Evolutionary conservation across 345 rosid species (phyloP).

Genomic region (Salix dunnii): DNA sequence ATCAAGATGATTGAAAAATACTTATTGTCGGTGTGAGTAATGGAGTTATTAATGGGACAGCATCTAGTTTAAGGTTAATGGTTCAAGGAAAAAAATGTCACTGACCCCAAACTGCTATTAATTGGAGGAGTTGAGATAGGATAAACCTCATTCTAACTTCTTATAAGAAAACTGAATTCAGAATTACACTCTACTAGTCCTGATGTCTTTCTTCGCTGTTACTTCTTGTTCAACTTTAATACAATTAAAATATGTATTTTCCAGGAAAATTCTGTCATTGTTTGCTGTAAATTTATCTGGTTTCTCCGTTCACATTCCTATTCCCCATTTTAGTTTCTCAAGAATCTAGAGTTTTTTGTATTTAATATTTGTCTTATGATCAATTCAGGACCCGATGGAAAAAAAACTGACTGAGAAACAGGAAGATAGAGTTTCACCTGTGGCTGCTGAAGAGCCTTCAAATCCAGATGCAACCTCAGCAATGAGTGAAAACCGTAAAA

Average conservation of each 20-base stretch:
- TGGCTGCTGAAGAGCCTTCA: slow-evolving; percentile 32
- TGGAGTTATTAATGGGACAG: not conserved
- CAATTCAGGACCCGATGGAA: slow-evolving; percentile 38
- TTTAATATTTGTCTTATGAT: slow-evolving; percentile 3
- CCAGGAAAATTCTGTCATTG: not conserved
- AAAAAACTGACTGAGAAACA: slow-evolving; percentile 33
- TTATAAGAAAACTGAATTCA: not conserved
- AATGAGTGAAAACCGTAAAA: slow-evolving; percentile 30
- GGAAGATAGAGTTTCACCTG: slow-evolving; percentile 19
- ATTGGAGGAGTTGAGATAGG: not conserved
- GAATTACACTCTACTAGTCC: not conserved
- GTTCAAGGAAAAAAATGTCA: not conserved
- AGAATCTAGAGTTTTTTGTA: not conserved
- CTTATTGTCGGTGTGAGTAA: not conserved
- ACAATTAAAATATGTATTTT: not conserved
- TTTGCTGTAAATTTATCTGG: not conserved
- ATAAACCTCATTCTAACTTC: not conserved
- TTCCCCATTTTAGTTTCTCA: not conserved
- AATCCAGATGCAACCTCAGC: slow-evolving; percentile 38
- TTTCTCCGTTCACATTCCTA: not conserved
- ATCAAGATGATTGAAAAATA: not conserved
- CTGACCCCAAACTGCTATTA: not conserved
- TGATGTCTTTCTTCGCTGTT: not conserved
- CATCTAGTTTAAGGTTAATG: not conserved
- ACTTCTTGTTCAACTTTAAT: not conserved